These are phyloP conservation scores for Tranzscheliella williamsii DNA, from an alignment of 1,284 basidiomycete genomes.

Conservation along the genomic window DNA sequence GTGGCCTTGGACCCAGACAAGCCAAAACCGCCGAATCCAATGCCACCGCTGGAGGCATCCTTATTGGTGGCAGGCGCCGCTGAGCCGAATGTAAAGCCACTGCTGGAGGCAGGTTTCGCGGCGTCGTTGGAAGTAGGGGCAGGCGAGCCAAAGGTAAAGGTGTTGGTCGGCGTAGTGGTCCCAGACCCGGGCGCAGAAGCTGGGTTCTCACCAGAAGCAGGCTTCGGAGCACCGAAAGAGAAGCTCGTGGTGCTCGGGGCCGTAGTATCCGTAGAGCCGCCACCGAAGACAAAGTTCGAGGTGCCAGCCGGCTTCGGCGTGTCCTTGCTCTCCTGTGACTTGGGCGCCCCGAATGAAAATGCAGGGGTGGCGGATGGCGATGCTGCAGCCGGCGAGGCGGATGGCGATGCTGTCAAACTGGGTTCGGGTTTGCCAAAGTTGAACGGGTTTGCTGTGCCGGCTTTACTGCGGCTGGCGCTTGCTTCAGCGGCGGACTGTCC, in stretches of 20 bases:
- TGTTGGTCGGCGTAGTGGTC: slow-evolving; percentile 6
- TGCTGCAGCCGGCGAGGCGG: neutral
- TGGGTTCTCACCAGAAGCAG: neutral
- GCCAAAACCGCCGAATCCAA: slow-evolving; percentile 20
- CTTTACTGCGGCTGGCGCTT: slow-evolving; percentile 1
- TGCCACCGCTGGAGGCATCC: neutral
- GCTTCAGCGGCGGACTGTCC: slow-evolving; percentile 20
- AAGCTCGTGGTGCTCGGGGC: slow-evolving; percentile 4
- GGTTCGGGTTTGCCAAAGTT: slow-evolving; percentile 2
- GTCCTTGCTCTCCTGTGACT: too few relatives aligned
- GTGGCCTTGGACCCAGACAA: neutral
- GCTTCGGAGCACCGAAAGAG: slow-evolving; percentile 3
- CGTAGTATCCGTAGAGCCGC: too few relatives aligned
- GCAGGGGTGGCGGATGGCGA: too few relatives aligned
- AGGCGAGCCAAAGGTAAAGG: slow-evolving; percentile 6
- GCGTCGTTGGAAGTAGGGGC: neutral
- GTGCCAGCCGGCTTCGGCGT: too few relatives aligned
- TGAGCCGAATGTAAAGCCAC: slow-evolving; percentile 3
- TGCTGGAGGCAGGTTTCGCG: neutral
- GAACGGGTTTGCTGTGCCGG: neutral
- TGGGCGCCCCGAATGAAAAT: slow-evolving; percentile 23
- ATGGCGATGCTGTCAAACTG: too few relatives aligned
- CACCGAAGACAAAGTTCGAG: too few relatives aligned
- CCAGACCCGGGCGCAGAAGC: neutral
- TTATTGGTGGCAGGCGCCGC: neutral